Evolutionary conservation across 2,329 filamentous ascomycete species (phyloP), one percentile per base, ranked within the genome.

Genomic region (Scedosporium aurantiacum): DNA sequence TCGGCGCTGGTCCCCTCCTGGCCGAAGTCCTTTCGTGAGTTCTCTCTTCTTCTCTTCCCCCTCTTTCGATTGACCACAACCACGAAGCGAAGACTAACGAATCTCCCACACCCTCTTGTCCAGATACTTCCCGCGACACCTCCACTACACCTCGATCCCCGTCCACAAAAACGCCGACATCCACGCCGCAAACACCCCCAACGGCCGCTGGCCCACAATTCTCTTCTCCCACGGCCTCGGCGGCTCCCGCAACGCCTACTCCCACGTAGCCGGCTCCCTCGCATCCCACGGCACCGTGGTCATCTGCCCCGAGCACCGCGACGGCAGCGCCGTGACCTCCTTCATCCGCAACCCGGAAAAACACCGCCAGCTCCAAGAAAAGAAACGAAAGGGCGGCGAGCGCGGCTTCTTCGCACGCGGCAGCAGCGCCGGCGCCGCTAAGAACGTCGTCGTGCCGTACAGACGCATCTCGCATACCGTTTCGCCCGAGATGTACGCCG

Each of bases 201-300:
- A 76, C 63, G 75, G 78, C 61, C 77, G 84, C 75, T 94, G 89
- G 87, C 90, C 91, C 0, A 88, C 90, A 0, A 85, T 91, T 76
- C 78, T 96, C 64, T 95, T 96, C 73, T 94, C 90, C 1, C 91
- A 96, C 70, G 91, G 91, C 0, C 78, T 96, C 1, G 91, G 89
- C 43, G 91, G 91, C 43, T 87, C 84, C 63, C 82, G 89, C 65
- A 94, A 94, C 68, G 85, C 89, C 10, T 96, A 96, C 75, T 93
- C 89, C n/a, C 87, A 92, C 68, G 75, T 95, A 25, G 87, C 82
- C 18, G 89, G 89, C 16, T 90, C 89, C 0, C 75, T 96, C 28
- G 89, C 91, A 4, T 91, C 88, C 21, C 86, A 94, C 68, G 91
- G 91, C 47, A 79, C 92, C 23, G 84, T 94, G 6, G 90, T 95